A percentile compares a stretch with the other conserved stretches of the same genome.
phyloP scores from a whole-genome alignment of 169 alveolate genomes.

The Plasmodium chabaudi region DNA sequence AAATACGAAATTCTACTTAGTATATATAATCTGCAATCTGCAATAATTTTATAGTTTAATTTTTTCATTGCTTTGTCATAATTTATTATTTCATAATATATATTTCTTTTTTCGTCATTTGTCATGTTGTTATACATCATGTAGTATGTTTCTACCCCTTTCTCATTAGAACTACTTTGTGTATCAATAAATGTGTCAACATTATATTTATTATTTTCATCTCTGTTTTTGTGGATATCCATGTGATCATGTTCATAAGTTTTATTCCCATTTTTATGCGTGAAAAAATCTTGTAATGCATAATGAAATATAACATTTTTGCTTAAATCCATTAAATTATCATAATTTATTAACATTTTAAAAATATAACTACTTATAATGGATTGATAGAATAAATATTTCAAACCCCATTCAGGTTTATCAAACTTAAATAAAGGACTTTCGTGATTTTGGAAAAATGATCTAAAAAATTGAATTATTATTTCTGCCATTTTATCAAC shows the following conservation, averaged over 20 bases:
- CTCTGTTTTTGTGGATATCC: background rate
- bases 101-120: constrained; percentile 13
- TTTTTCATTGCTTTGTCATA: constrained; percentile 25
- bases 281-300: constrained; percentile 10
- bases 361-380: constrained; percentile 49
- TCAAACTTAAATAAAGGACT: constrained; percentile 65
- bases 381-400: constrained; percentile 61
- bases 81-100: constrained; percentile 28
- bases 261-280: background rate
- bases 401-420: constrained; percentile 76
- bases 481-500: constrained; percentile 26
- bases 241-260: background rate
- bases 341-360: constrained; percentile 23
- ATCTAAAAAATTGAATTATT: constrained; percentile 55
- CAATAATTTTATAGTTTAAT: constrained; percentile 37
- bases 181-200: background rate
- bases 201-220: background rate
- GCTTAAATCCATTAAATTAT: constrained; percentile 1
- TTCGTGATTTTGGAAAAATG: constrained; percentile 54
- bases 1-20: constrained; percentile 43
- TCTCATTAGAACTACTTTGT: background rate
- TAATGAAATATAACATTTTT: constrained; percentile 9
- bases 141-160: background rate
- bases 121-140: constrained; percentile 23
- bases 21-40: constrained; percentile 65